Evolutionary conservation across 2,329 filamentous ascomycete species (phyloP).

Genomic region (Alternaria postmessia): DNA sequence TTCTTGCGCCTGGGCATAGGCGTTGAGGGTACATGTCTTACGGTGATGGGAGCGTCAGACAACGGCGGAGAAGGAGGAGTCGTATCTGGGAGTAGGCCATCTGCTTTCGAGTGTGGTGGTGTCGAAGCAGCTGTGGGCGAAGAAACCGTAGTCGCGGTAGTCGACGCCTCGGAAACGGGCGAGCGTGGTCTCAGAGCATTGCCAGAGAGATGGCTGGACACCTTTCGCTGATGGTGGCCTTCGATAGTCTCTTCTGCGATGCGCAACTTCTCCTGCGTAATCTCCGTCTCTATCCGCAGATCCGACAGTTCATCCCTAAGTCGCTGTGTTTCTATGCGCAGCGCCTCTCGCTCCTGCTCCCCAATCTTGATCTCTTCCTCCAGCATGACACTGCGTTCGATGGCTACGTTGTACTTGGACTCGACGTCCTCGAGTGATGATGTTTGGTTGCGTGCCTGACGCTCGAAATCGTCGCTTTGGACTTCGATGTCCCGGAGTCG

Average conservation of each 20-base stretch:
- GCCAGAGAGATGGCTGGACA: constrained; percentile 58
- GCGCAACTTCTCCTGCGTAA: constrained; percentile 91
- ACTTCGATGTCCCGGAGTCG: constrained; percentile 94
- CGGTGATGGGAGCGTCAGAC: constrained; percentile 79
- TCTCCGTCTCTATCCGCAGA: constrained; percentile 92
- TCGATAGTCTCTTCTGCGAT: constrained; percentile 66
- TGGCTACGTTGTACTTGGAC: constrained; percentile 93
- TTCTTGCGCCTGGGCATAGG: constrained; percentile 50
- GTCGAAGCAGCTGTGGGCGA: constrained; percentile 91
- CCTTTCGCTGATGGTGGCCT: constrained; percentile 60
- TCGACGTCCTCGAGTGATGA: constrained; percentile 97
- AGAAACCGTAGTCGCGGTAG: constrained; percentile 81
- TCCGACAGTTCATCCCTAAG: constrained; percentile 91
- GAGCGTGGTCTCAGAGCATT: constrained; percentile 66
- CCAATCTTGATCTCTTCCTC: constrained; percentile 93
- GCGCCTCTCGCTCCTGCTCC: constrained; percentile 87
- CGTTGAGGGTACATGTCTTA: constrained; percentile 50
- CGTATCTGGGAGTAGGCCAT: constrained; percentile 69
- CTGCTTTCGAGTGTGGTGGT: constrained; percentile 74
- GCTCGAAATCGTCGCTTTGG: constrained; percentile 97
- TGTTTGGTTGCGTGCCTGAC: constrained; percentile 92
- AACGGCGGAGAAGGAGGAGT: constrained; percentile 94
- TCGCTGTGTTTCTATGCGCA: constrained; percentile 90
- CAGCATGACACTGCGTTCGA: constrained; percentile 90
- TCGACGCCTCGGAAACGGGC: constrained; percentile 77